These are phyloP conservation scores for Parastagonospora avenae DNA, from an alignment of 2,329 filamentous ascomycete species.

Conservation along the genomic window DNA sequence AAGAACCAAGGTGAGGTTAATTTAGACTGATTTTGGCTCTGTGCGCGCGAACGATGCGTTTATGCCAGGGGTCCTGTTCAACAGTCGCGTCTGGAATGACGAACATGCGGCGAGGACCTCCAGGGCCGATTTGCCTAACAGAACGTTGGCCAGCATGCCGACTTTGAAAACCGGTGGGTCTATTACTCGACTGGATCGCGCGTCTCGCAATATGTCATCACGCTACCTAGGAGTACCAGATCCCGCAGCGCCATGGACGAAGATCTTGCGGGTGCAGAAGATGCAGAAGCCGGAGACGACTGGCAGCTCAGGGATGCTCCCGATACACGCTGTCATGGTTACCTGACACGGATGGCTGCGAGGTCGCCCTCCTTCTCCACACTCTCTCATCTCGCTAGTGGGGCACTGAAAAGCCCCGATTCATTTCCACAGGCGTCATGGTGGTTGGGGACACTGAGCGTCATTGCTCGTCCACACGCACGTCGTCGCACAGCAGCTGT, in stretches of 20 bases:
- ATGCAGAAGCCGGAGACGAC: slow-evolving; percentile 9
- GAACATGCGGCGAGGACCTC: slow-evolving; percentile 20
- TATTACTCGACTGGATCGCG: slow-evolving; percentile 16
- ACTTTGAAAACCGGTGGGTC: slow-evolving; percentile 10
- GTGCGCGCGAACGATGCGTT: slow-evolving; percentile 37
- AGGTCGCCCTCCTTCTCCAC: slow-evolving; percentile 43
- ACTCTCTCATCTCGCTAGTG: slow-evolving; percentile 46
- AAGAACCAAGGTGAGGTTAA: slow-evolving; percentile 23
- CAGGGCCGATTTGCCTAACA: slow-evolving; percentile 30
- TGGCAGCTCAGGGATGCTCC: slow-evolving; percentile 29
- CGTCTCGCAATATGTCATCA: slow-evolving; percentile 9
- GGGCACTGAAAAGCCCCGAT: slow-evolving; percentile 22
- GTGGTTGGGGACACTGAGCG: slow-evolving; percentile 18
- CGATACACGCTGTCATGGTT: slow-evolving; percentile 21
- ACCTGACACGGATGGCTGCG: slow-evolving; percentile 40
- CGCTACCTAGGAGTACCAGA: not conserved
- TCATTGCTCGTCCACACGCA: slow-evolving; percentile 8
- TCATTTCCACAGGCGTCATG: slow-evolving; percentile 37
- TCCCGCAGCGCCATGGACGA: slow-evolving; percentile 10
- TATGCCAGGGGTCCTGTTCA: slow-evolving; percentile 26
- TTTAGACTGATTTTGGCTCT: slow-evolving; percentile 32
- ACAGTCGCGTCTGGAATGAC: slow-evolving; percentile 31
- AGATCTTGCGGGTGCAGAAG: slow-evolving; percentile 8
- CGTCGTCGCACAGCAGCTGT: slow-evolving; percentile 29
- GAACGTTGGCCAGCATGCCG: slow-evolving; percentile 1